Conservation (phyloP, 2,329 filamentous ascomycete species). For the Claviceps sp. region DNA sequence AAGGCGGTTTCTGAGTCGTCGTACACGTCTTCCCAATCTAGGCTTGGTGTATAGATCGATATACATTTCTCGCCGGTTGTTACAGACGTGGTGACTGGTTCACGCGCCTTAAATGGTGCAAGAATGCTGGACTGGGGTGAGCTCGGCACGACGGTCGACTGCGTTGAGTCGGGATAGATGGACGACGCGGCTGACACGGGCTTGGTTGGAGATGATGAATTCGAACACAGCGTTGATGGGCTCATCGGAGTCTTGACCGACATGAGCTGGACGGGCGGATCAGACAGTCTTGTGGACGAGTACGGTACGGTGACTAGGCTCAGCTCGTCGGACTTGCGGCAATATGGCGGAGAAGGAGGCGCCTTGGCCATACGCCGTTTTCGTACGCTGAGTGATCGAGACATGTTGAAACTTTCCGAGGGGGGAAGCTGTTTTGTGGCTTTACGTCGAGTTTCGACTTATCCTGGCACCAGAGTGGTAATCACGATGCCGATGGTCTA, state of each 20-base stretch:
- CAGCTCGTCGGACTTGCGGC: background rate
- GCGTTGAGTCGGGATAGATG: slow-evolving; percentile 2
- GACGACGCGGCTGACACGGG: background rate
- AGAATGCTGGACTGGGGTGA: background rate
- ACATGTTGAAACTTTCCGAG: background rate
- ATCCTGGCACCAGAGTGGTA: background rate
- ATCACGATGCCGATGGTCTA: background rate
- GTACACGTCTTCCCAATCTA: background rate
- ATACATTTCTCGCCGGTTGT: background rate
- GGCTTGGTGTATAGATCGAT: background rate
- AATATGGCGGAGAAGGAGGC: background rate
- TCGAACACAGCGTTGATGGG: background rate
- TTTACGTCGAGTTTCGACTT: background rate
- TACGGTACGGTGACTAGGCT: slow-evolving; percentile 1
- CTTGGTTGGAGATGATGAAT: background rate
- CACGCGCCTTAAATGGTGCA: background rate
- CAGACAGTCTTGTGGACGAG: background rate
- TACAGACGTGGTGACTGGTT: background rate
- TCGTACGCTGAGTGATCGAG: background rate
- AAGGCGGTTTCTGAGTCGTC: background rate
- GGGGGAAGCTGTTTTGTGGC: background rate
- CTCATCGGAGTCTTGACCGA: background rate
- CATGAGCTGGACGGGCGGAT: background rate
- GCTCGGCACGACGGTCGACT: background rate
- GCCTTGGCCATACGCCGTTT: background rate